A percentile compares a stretch with the other conserved stretches of the same genome.
Evolutionary conservation across 768 basidiomycete species (phyloP).

Genomic region (Myochromella boudieri): DNA sequence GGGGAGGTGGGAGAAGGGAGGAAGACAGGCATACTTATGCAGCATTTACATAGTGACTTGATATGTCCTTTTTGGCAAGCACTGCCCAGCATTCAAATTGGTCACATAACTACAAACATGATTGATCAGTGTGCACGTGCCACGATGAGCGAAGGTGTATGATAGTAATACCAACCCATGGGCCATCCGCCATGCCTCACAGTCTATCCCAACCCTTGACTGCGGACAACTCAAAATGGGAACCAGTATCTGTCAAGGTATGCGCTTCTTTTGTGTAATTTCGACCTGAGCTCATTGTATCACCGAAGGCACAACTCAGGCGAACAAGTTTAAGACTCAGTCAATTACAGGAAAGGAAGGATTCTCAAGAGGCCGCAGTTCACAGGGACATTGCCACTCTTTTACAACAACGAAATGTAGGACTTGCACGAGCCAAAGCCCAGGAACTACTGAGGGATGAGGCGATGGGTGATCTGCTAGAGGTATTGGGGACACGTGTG

Average conservation of each 20-base stretch:
- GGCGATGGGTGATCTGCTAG: conserved; percentile 57
- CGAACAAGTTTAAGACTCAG: conserved; percentile 64
- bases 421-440: conserved; percentile 70
- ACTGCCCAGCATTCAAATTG: too few relatives aligned
- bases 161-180: too few relatives aligned
- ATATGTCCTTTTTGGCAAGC: too few relatives aligned
- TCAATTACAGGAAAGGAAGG: conserved; percentile 69
- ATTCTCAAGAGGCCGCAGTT: conserved; percentile 60
- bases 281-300: conserved; percentile 7
- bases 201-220: too few relatives aligned
- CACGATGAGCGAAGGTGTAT: too few relatives aligned
- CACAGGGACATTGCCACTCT: conserved; percentile 69
- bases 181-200: too few relatives aligned
- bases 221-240: conserved; percentile 24
- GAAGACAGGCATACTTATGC: too few relatives aligned
- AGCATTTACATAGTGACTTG: too few relatives aligned
- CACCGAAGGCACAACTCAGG: conserved; percentile 56
- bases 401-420: conserved; percentile 59
- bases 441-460: conserved; percentile 68
- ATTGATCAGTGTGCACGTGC: too few relatives aligned
- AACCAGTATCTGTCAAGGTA: conserved; percentile 37
- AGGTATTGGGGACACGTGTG: conserved; percentile 64
- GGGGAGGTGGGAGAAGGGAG: too few relatives aligned
- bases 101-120: too few relatives aligned
- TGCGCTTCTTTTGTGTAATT: conserved; percentile 2